A percentile compares a stretch with the other conserved stretches of the same genome.
Evolutionary conservation across 768 basidiomycete species (phyloP).

Genomic region (Mycena galericulata): DNA sequence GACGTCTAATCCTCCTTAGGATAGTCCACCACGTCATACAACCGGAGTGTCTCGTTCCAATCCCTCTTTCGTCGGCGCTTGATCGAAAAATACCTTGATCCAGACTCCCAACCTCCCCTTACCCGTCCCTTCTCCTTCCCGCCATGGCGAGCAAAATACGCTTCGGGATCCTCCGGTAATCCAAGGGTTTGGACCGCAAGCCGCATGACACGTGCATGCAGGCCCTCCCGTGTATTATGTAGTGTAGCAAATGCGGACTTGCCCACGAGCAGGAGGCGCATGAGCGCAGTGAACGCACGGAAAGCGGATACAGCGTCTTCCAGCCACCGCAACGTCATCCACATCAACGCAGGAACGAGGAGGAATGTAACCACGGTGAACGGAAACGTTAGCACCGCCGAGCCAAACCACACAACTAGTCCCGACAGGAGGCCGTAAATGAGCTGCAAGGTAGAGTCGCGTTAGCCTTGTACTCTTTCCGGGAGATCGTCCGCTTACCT

Average conservation of each 20-base stretch:
- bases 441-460: slow-evolving; percentile 52
- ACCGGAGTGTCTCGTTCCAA: slow-evolving; percentile 88
- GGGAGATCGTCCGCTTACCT: slow-evolving; percentile 46
- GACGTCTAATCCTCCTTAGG: slow-evolving; percentile 61
- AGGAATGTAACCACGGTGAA: slow-evolving; percentile 67
- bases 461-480: too few relatives aligned
- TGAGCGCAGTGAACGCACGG: slow-evolving; percentile 75
- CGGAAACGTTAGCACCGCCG: slow-evolving; percentile 71
- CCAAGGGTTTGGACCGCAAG: slow-evolving; percentile 69
- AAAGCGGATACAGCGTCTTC: slow-evolving; percentile 87
- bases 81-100: slow-evolving; percentile 83
- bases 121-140: slow-evolving; percentile 81
- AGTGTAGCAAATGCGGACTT: slow-evolving; percentile 66
- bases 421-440: slow-evolving; percentile 85
- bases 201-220: slow-evolving; percentile 76
- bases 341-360: slow-evolving; percentile 82
- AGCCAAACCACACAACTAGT: slow-evolving; percentile 69
- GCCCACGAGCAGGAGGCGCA: slow-evolving; percentile 73
- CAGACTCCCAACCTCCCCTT: slow-evolving; percentile 74
- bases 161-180: slow-evolving; percentile 78
- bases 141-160: slow-evolving; percentile 67
- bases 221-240: slow-evolving; percentile 61
- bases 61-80: slow-evolving; percentile 84
- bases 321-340: slow-evolving; percentile 90
- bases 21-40: slow-evolving; percentile 88